phyloP scores from a whole-genome alignment of 2,329 filamentous ascomycete genomes.

The Alternaria ventricosa region DNA sequence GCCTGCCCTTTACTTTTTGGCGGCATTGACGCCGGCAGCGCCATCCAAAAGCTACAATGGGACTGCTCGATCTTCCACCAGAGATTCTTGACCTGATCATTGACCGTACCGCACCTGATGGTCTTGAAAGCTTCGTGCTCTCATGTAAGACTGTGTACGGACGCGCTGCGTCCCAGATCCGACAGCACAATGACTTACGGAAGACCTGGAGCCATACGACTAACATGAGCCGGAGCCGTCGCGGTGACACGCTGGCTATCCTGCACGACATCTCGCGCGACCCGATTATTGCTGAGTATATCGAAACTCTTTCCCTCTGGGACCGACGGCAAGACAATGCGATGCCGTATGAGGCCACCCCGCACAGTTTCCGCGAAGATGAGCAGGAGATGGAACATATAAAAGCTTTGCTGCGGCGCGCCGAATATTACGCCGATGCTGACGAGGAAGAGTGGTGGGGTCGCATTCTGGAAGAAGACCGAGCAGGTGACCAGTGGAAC shows the following conservation, averaged over 20 bases:
- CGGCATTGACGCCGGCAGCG: background rate
- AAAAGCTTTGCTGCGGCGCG: conserved; percentile 22
- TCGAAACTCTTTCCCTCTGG: conserved; percentile 37
- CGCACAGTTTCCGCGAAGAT: conserved; percentile 27
- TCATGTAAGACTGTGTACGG: conserved; percentile 37
- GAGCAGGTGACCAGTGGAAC: conserved; percentile 10
- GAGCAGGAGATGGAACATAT: conserved; percentile 26
- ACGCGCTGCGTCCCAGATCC: conserved; percentile 34
- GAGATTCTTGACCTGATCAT: conserved; percentile 45
- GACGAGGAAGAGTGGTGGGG: conserved; percentile 38
- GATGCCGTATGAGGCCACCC: background rate
- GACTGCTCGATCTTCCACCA: conserved; percentile 39
- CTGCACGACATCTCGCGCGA: conserved; percentile 35
- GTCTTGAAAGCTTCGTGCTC: conserved; percentile 40
- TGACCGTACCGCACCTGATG: conserved; percentile 31
- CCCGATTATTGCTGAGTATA: conserved; percentile 39
- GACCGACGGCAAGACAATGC: conserved; percentile 20
- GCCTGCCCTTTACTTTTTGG: background rate
- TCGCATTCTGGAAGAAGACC: conserved; percentile 32
- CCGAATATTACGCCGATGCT: conserved; percentile 22
- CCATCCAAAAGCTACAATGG: conserved; percentile 22
- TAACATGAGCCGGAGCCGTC: conserved; percentile 18
- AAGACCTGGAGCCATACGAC: conserved; percentile 32
- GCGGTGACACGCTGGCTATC: conserved; percentile 30
- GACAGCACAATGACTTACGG: conserved; percentile 36